Percentiles rank a stretch among this genome's conserved stretches.
Evolutionary conservation across 2,329 filamentous ascomycete species (phyloP).

Genomic region (Fusarium compactum): DNA sequence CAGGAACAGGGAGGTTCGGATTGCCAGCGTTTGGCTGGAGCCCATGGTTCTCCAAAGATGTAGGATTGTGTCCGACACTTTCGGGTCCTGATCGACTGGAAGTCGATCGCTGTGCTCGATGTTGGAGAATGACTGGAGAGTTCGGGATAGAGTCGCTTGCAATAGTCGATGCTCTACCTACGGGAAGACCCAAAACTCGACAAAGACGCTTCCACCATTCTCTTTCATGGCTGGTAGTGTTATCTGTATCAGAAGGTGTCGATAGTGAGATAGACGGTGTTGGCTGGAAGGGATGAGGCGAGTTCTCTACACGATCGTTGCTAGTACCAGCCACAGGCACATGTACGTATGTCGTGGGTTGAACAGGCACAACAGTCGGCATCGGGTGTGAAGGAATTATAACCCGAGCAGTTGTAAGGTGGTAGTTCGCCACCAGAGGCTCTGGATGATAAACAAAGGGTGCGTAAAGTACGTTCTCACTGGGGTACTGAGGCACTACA

Average conservation of each 20-base stretch:
- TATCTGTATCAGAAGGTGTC: not conserved
- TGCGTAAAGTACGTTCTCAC: conserved; percentile 29
- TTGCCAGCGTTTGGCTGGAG: not conserved
- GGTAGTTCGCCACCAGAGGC: not conserved
- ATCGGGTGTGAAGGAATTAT: conserved; percentile 14
- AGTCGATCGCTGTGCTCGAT: conserved; percentile 1
- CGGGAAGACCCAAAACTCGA: conserved; percentile 47
- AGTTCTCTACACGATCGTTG: not conserved
- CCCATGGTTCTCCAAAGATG: not conserved
- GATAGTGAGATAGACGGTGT: not conserved
- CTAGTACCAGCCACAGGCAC: not conserved
- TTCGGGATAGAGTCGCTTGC: conserved; percentile 42
- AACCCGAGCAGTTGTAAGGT: not conserved
- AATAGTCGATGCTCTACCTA: conserved; percentile 54
- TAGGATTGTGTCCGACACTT: not conserved
- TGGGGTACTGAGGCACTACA: conserved; percentile 26
- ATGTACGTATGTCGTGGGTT: not conserved
- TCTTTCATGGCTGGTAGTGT: conserved; percentile 11
- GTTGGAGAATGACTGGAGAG: conserved; percentile 14
- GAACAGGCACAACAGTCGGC: conserved; percentile 6
- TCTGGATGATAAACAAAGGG: conserved; percentile 29
- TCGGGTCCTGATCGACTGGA: not conserved
- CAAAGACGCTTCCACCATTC: conserved; percentile 48
- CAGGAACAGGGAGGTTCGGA: not conserved
- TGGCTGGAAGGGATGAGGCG: not conserved